Conservation (phyloP, 257 asterid genomes). For the Nicotiana knightiana region DNA sequence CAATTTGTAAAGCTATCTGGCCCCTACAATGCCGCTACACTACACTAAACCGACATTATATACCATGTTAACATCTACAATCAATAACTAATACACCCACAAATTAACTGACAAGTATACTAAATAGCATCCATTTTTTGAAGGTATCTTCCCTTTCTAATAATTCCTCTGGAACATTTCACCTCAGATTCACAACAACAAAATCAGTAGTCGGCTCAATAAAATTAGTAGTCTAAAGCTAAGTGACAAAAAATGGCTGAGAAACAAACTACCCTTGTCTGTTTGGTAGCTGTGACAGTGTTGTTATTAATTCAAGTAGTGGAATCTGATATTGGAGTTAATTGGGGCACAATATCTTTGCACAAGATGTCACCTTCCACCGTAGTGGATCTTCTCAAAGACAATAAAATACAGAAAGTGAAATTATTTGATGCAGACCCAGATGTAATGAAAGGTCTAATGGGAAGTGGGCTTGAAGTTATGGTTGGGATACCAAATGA, state of each 20-base stretch:
- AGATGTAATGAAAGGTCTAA: constrained; percentile 43
- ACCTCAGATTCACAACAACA: no score
- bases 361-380: constrained; percentile 69
- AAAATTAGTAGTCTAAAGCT: no score
- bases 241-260: not conserved
- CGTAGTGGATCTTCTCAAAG: constrained; percentile 75
- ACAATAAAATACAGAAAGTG: constrained; percentile 62
- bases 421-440: constrained; percentile 89
- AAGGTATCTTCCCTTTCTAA: not conserved
- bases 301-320: constrained; percentile 20
- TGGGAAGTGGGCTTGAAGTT: constrained; percentile 82
- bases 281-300: not conserved
- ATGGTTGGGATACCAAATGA: constrained; percentile 93
- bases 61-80: not conserved
- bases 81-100: not conserved
- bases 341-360: constrained; percentile 78
- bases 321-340: constrained; percentile 78
- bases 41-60: not conserved
- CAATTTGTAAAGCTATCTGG: not conserved
- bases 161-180: not conserved
- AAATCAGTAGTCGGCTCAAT: not conserved
- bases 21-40: not conserved
- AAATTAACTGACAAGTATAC: not conserved
- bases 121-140: not conserved
- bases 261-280: not conserved